Conservation (phyloP, 2,329 filamentous ascomycete genomes). For the Fusarium algeriense region DNA sequence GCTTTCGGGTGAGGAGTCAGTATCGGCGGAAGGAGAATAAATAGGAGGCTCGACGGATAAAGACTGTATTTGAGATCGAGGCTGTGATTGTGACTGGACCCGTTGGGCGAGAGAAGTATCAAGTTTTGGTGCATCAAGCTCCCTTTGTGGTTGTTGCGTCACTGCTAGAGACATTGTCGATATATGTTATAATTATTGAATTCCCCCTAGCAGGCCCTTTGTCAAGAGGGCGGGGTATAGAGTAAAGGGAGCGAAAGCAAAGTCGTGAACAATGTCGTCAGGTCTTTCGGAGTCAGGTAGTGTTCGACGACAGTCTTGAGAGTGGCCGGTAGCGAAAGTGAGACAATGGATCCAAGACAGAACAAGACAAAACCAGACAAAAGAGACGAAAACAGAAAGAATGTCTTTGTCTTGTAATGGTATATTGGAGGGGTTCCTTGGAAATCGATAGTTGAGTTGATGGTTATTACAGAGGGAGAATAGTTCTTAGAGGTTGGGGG, state of each 20-base stretch:
- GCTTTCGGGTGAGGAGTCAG: conserved; percentile 40
- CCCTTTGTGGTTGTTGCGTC: conserved; percentile 41
- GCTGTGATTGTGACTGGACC: conserved; percentile 30
- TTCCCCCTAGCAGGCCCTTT: conserved; percentile 34
- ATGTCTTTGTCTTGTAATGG: conserved; percentile 25
- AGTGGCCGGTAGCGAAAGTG: conserved; percentile 37
- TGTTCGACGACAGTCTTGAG: conserved; percentile 27
- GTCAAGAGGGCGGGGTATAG: conserved; percentile 26
- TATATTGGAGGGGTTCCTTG: conserved; percentile 6
- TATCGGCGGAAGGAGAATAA: conserved; percentile 44
- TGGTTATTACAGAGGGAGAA: conserved; percentile 29
- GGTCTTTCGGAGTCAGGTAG: conserved; percentile 25
- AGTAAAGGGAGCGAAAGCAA: conserved; percentile 25
- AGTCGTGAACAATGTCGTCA: conserved; percentile 37
- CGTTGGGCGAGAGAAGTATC: conserved; percentile 36
- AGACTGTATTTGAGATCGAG: conserved; percentile 44
- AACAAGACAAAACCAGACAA: conserved; percentile 37
- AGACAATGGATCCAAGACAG: conserved; percentile 38
- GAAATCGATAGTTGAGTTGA: conserved; percentile 37
- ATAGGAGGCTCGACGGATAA: conserved; percentile 45
- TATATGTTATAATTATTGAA: conserved; percentile 37
- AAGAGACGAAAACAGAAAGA: conserved; percentile 41
- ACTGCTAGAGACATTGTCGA: conserved; percentile 44
- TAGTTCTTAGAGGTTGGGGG: conserved; percentile 32
- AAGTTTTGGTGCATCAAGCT: conserved; percentile 38